These are phyloP conservation scores for Hebeloma cylindrosporum DNA, from an alignment of 768 basidiomycete genomes.

Conservation along the genomic window DNA sequence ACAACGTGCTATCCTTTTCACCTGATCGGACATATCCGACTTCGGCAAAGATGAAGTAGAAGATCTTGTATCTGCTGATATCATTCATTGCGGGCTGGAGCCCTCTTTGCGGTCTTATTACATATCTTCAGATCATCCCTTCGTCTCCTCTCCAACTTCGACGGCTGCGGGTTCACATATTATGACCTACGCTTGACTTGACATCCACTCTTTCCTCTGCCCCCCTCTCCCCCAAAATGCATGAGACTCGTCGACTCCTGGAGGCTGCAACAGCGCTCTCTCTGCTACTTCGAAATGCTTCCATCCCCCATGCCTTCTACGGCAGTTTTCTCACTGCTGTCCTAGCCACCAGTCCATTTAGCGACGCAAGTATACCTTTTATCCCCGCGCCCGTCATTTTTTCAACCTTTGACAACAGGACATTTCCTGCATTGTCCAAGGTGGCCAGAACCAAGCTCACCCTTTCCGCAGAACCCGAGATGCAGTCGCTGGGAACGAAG, in stretches of 20 bases:
- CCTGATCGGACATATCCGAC: constrained; percentile 50
- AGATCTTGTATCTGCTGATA: constrained; percentile 48
- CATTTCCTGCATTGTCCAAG: constrained; percentile 82
- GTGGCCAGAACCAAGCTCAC: constrained; percentile 57
- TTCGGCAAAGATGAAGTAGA: constrained; percentile 38
- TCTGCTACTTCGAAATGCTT: constrained; percentile 49
- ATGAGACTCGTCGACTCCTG: constrained; percentile 71
- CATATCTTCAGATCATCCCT: constrained; percentile 46
- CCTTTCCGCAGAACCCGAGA: constrained; percentile 82
- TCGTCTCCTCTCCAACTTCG: constrained; percentile 40
- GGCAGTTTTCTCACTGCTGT: constrained; percentile 72
- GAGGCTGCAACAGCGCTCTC: constrained; percentile 80
- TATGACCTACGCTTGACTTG: constrained; percentile 51
- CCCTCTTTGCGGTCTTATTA: constrained; percentile 50
- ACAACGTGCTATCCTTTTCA: constrained; percentile 40
- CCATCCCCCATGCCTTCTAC: constrained; percentile 80
- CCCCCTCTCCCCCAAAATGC: constrained; percentile 44
- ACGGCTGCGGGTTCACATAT: constrained; percentile 44
- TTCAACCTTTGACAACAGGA: constrained; percentile 49
- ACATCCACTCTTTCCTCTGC: constrained; percentile 27
- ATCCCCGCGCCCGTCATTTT: background rate
- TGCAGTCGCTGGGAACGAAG: constrained; percentile 61
- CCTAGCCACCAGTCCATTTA: constrained; percentile 61
- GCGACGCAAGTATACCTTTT: constrained; percentile 52
- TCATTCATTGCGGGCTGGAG: constrained; percentile 44